A percentile compares a stretch with the other conserved stretches of the same genome.
phyloP scores from a whole-genome alignment of 192 early-diverging fungal genomes.

The Phycomyces nitens region DNA sequence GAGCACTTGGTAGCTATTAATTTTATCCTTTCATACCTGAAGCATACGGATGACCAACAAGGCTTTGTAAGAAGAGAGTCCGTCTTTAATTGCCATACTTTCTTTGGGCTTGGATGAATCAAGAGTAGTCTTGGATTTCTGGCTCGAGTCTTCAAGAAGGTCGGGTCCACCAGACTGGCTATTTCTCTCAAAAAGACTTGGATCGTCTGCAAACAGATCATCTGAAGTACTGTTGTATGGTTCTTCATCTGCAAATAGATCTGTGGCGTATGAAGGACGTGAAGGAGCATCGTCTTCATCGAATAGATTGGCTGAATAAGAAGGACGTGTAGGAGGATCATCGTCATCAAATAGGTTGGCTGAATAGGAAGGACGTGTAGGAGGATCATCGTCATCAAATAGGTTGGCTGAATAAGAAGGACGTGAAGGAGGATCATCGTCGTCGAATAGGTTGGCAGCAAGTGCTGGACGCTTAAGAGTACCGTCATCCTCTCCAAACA shows the following conservation, averaged over 20 bases:
- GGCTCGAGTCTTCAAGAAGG: too few species aligned
- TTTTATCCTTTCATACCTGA: conserved; percentile 41
- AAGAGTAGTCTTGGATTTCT: not conserved
- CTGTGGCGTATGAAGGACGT: conserved; percentile 10
- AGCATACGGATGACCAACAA: conserved; percentile 58
- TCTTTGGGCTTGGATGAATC: not conserved
- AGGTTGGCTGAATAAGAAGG: conserved; percentile 3
- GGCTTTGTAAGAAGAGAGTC: conserved; percentile 49
- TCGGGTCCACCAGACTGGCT: not conserved
- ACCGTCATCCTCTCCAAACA: conserved; percentile 24
- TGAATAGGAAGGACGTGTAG: conserved; percentile 3
- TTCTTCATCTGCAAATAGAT: conserved; percentile 29
- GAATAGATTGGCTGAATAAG: conserved; percentile 12
- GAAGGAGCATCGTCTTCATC: conserved; percentile 15
- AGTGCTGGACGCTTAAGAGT: conserved; percentile 2
- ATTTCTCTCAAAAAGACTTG: conserved; percentile 15
- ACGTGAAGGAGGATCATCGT: conserved; percentile 9
- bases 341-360: conserved; percentile 30
- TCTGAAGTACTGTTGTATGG: not conserved
- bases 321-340: not conserved
- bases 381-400: conserved; percentile 21
- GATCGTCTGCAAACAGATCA: conserved; percentile 21
- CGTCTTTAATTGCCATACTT: not conserved
- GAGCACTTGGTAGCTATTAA: too few species aligned
- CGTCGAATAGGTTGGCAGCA: conserved; percentile 25